These are phyloP conservation scores for Fragilariopsis cylindrus DNA, from an alignment of 108 stramenopile species.

Conservation along the genomic window DNA sequence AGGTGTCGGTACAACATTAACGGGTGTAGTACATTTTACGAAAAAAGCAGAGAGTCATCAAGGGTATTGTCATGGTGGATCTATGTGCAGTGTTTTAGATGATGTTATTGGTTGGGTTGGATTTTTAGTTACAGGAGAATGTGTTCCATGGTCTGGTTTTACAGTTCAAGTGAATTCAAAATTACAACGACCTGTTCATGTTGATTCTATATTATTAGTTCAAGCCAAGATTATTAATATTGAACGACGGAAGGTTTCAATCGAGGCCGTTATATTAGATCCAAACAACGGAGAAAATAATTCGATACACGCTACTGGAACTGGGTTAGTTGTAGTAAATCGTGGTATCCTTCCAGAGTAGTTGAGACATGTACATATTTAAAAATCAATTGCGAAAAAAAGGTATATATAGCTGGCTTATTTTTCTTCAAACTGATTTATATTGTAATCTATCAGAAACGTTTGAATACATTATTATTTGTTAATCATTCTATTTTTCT, in stretches of 20 bases:
- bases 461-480: too few relatives aligned
- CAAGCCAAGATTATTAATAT: constrained; percentile 45
- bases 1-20: constrained; percentile 68
- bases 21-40: constrained; percentile 77
- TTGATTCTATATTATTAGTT: constrained; percentile 57
- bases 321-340: constrained; percentile 74
- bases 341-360: constrained; percentile 34
- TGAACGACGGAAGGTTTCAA: constrained; percentile 74
- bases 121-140: constrained; percentile 66
- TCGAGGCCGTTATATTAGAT: constrained; percentile 47
- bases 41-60: constrained; percentile 70
- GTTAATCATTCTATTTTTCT: too few relatives aligned
- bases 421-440: too few relatives aligned
- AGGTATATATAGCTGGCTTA: too few relatives aligned
- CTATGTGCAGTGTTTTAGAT: constrained; percentile 78
- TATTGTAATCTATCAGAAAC: too few relatives aligned
- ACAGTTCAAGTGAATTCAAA: constrained; percentile 83
- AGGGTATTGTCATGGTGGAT: constrained; percentile 85
- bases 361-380: not conserved
- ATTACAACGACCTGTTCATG: constrained; percentile 56
- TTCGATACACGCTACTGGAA: constrained; percentile 52
- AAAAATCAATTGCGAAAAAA: too few relatives aligned
- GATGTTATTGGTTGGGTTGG: constrained; percentile 86
- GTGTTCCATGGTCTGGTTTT: constrained; percentile 77
- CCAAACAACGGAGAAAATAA: constrained; percentile 23